phyloP scores from a whole-genome alignment of 768 basidiomycete species.

The Piloderma croceum region DNA sequence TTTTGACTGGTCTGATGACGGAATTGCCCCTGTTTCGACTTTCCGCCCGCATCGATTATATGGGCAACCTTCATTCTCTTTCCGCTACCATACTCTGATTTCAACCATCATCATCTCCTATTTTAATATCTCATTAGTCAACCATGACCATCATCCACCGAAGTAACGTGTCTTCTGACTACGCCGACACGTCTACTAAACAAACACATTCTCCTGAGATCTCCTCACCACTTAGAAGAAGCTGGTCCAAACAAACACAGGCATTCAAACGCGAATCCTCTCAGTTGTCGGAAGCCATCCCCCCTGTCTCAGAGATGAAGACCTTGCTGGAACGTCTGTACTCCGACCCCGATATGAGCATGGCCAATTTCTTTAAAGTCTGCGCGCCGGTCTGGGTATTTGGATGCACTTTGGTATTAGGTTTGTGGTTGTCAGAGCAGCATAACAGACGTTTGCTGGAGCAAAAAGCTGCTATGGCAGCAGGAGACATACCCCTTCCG shows the following conservation, averaged over 20 bases:
- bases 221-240: background rate
- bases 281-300: slow-evolving; percentile 1
- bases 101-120: too few relatives aligned
- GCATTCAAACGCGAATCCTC: too few relatives aligned
- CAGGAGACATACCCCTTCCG: background rate
- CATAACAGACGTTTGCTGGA: background rate
- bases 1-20: too few relatives aligned
- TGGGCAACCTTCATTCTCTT: too few relatives aligned
- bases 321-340: slow-evolving; percentile 3
- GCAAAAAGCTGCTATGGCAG: background rate
- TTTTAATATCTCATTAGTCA: too few relatives aligned
- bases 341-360: slow-evolving; percentile 3
- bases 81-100: too few relatives aligned
- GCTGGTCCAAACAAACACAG: background rate
- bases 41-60: too few relatives aligned
- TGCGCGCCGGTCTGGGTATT: slow-evolving; percentile 6
- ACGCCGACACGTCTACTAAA: background rate
- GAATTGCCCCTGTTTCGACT: too few relatives aligned
- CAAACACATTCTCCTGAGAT: background rate
- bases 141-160: slow-evolving; percentile 9
- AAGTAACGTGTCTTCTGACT: slow-evolving; percentile 2
- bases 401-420: slow-evolving; percentile 1
- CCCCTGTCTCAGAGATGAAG: slow-evolving; percentile 3
- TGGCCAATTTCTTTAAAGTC: slow-evolving; percentile 2
- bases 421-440: background rate